Base-by-base conservation (phyloP, 1,139 yeast genomes). In the Pichia sp. region DNA sequence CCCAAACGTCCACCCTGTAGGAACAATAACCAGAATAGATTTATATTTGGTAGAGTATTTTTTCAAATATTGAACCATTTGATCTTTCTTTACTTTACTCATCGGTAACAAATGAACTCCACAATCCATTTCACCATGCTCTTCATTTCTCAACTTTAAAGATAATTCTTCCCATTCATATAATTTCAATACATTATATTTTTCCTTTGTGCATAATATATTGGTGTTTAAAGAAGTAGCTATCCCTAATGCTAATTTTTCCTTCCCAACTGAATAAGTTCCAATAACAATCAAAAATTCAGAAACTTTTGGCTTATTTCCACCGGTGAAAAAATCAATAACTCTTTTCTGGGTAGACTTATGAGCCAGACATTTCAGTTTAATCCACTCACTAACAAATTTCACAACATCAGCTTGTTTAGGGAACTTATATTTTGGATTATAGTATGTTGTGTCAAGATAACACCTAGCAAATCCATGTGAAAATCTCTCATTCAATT, bases 241-340 rank as follows among this genome's bases (percentile, higher is more conserved):
- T 30, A 87, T 72, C 1, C 79, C 71, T 11, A 87, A 67, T 0
- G 96, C 97, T 26, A 92, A 64, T 50, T 82, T 76, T 62, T 92
- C 98, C 62, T 92, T 92, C 2, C 98, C 97, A 39, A 92, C 88
- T 1, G 90, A 77, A 63, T 92, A 92, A 0, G 96, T 83, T 0
- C 97, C 97, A n/a, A 92, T 82, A 23, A 86, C 69, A 9, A 86
- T 77, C 50, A 89, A 69, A 53, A 76, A 71, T 36, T 56, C 59
- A 11, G 43, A 45, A 1, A 34, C 13, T 7, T 38, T 37, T n/a
- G 12, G 5, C 5, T 25, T 36, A 13, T 22, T 15, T 24, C 37
- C 4, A 30, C 44, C 45, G 12, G 43, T 44, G 35, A 69, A 57
- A 55, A 62, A 66, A 58, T 69, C 69, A 60, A 79, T 63, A 59